phyloP scores from a whole-genome alignment of 225 moss, liverwort and hornwort genomes.

The Lunularia cruciata region DNA sequence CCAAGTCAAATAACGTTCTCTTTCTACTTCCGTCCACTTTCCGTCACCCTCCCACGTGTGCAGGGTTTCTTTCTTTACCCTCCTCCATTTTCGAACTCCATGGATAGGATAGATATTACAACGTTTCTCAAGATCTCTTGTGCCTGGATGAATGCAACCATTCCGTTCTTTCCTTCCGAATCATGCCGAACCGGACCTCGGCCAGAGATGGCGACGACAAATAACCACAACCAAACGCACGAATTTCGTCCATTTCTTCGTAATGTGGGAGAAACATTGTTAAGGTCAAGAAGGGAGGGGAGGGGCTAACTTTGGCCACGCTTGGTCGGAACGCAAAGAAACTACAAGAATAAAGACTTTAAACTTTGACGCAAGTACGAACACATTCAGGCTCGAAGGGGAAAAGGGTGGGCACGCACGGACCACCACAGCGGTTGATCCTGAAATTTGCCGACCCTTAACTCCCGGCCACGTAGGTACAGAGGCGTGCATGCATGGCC shows the following conservation, averaged over 20 bases:
- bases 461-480: constrained; percentile 27
- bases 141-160: neutral
- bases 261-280: no score
- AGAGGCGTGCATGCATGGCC: constrained; percentile 21
- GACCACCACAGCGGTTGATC: constrained; percentile 24
- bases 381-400: neutral
- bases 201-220: neutral
- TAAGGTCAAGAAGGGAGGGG: no score
- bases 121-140: no score
- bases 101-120: constrained; percentile 3
- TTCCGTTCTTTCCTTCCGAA: no score
- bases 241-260: no score
- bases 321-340: constrained; percentile 4
- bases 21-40: neutral
- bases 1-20: constrained; percentile 11
- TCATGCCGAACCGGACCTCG: no score
- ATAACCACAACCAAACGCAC: neutral
- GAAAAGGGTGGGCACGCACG: constrained; percentile 13
- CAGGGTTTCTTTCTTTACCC: neutral
- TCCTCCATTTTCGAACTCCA: neutral
- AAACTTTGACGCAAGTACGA: neutral
- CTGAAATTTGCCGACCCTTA: constrained; percentile 28
- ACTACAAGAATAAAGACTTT: neutral
- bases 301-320: neutral
- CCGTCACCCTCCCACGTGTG: constrained; percentile 11